Conservation (phyloP, 139 green algal genomes). For the Diplosphaera chodatii region DNA sequence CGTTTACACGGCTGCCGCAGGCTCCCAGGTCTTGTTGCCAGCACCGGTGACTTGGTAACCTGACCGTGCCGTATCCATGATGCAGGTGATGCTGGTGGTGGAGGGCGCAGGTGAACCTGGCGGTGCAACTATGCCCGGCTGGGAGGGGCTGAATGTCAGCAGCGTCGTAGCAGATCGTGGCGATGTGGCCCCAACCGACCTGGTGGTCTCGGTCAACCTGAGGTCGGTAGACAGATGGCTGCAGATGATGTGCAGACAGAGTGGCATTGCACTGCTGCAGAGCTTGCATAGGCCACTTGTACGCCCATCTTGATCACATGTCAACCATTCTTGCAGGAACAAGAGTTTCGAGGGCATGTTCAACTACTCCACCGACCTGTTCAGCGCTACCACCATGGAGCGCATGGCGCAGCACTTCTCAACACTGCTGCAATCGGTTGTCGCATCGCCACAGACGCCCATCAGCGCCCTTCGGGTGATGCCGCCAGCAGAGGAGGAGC, state of each 20-base stretch:
- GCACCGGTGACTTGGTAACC: neutral
- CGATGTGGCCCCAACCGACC: no score
- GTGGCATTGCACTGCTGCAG: neutral
- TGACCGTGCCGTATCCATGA: neutral
- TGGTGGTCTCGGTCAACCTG: no score
- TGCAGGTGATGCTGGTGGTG: conserved; percentile 2
- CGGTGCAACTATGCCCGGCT: no score
- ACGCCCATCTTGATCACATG: neutral
- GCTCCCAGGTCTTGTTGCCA: neutral
- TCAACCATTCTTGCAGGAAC: neutral
- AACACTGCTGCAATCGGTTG: neutral
- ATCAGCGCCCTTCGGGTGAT: neutral
- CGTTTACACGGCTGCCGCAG: neutral
- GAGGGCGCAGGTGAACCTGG: no score
- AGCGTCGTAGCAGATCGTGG: neutral
- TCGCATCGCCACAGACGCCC: neutral
- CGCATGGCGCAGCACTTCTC: neutral
- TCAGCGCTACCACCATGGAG: neutral
- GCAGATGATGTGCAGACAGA: neutral
- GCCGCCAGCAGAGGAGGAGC: neutral
- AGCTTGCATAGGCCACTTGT: neutral
- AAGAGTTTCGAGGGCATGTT: neutral
- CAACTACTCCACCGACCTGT: neutral
- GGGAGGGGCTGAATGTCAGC: neutral
- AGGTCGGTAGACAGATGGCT: no score